Evolutionary conservation across 208 protist species (phyloP), one percentile per base, ranked within the genome.

Genomic region (Polymyxa betae): DNA sequence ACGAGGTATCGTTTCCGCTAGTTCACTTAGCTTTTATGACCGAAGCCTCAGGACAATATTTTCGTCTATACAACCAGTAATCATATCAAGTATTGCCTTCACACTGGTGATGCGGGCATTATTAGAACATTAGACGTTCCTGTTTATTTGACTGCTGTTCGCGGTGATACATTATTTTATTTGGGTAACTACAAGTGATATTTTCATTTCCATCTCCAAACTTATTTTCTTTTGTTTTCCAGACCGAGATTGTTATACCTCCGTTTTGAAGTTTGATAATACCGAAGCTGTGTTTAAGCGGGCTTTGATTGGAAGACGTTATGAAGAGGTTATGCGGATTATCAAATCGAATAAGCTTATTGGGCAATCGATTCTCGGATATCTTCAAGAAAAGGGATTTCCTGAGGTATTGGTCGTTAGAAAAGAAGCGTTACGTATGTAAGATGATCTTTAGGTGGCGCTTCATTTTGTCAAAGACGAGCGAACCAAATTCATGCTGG

Each of bases 401-500:
- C 96, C 97, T 0, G 72, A 82, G 35, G 72, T 60, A 60, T 24
- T 29, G 49, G 12, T 60, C 24, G 24, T 60, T 96, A 99, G 91
- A 95, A 0, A 45, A 16, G 44, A 29, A 29, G 49, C 24, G 43
- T 88, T 29, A 88, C 24, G 43, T 88, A n/a, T n/a, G 0, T 88
- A 24, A 45, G 12, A 60, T 38, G 46, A 16, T 45, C 88, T 88
- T 38, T 92, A 94, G 88, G 91, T 99, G 64, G 98, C 98, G 0
- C 94, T 99, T 40, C 96, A 98, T 91, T 99, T 99, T 93, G 98
- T 99, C 35, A 97, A 96, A 78, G 98, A 99, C 93, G 95, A 98
- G 46, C 92, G 96, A 77, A 95, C 94, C n/a, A 95, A 97, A 77
- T 99, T 99, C 95, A 96, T 98, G 91, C 95, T 99, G 0, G 98